These are phyloP conservation scores for Evernia prunastri DNA, from an alignment of 495 filamentous ascomycete genomes.

Conservation along the genomic window DNA sequence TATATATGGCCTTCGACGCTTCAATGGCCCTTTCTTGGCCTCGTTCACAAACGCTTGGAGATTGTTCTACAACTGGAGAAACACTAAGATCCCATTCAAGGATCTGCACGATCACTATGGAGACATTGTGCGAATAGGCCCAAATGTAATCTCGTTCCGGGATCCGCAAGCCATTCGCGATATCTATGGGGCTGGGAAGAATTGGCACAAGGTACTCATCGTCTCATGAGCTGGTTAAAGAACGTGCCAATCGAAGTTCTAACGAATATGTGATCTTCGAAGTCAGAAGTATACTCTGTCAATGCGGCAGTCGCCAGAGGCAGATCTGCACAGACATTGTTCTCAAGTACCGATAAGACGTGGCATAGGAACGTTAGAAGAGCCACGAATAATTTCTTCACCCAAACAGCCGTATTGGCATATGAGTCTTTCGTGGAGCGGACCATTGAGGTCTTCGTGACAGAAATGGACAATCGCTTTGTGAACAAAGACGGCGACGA, in stretches of 20 bases:
- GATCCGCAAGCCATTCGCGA: constrained; percentile 61
- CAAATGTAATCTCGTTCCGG: constrained; percentile 59
- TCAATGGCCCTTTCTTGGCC: constrained; percentile 61
- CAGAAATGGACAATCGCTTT: constrained; percentile 57
- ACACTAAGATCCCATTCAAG: constrained; percentile 21
- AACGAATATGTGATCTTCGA: not conserved
- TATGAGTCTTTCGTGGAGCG: constrained; percentile 70
- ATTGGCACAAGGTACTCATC: constrained; percentile 59
- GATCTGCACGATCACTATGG: constrained; percentile 68
- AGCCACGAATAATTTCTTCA: constrained; percentile 66
- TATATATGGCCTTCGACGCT: constrained; percentile 49
- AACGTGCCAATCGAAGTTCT: not conserved
- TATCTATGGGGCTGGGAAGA: constrained; percentile 78
- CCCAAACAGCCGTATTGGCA: constrained; percentile 62
- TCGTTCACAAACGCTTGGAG: constrained; percentile 65
- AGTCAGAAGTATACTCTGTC: constrained; percentile 68
- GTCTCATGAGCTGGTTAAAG: not conserved
- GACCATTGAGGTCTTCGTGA: constrained; percentile 55
- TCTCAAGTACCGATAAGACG: constrained; percentile 66
- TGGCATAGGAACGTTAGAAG: constrained; percentile 67
- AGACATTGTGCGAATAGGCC: constrained; percentile 62
- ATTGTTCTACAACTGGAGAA: constrained; percentile 30
- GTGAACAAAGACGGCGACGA: constrained; percentile 37
- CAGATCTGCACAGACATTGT: constrained; percentile 61
- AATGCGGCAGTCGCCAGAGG: constrained; percentile 60